Conservation (phyloP, 345 rosid genomes). For the Excoecaria cochinchinensis region DNA sequence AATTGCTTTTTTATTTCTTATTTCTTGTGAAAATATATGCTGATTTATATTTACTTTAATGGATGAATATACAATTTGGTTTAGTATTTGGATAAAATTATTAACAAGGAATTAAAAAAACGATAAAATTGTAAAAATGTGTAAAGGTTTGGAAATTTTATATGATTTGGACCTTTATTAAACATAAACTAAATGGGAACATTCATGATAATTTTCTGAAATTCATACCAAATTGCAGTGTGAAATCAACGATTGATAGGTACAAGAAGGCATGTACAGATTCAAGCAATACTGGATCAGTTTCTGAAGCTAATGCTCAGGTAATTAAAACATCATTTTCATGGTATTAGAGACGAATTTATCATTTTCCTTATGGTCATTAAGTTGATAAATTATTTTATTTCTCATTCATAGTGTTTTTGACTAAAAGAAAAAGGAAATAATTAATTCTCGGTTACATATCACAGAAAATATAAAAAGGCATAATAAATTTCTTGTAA, state of each 20-base stretch:
- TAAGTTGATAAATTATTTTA: neutral
- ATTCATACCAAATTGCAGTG: constrained; percentile 45
- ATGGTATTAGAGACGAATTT: no score
- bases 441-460: no score
- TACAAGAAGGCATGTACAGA: constrained; percentile 81
- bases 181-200: neutral
- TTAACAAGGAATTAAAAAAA: no score
- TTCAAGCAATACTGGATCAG: constrained; percentile 63
- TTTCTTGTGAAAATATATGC: no score
- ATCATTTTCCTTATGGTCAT: neutral
- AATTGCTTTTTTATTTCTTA: no score
- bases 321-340: constrained; percentile 28
- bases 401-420: neutral
- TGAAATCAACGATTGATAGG: constrained; percentile 86
- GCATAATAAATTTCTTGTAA: neutral
- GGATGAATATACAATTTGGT: no score
- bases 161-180: neutral
- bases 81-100: no score
- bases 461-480: no score
- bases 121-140: no score
- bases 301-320: constrained; percentile 85
- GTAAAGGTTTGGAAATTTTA: no score
- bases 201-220: neutral
- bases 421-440: no score
- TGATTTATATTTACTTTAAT: no score